Evolutionary conservation across 2,329 filamentous ascomycete species (phyloP).

Genomic region (Cordyceps cateniannulata): DNA sequence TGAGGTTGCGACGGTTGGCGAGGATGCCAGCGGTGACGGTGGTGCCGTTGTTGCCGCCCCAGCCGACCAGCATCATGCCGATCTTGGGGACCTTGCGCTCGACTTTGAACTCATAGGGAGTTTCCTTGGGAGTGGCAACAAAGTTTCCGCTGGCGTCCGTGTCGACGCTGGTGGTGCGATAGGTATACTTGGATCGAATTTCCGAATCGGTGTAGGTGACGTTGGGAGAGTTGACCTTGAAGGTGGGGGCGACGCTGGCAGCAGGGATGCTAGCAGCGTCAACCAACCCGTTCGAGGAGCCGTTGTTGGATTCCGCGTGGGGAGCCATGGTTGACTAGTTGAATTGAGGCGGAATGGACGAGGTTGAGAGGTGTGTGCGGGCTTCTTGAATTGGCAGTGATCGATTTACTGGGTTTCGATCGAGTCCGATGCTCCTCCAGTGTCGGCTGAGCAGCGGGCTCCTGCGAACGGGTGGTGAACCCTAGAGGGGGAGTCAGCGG

Average conservation of each 20-base stretch:
- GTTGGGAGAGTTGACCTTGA: slow-evolving; percentile 86
- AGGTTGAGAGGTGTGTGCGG: slow-evolving; percentile 17
- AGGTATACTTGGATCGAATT: slow-evolving; percentile 92
- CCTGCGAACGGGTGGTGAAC: slow-evolving; percentile 94
- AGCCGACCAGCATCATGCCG: slow-evolving; percentile 95
- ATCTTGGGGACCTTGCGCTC: slow-evolving; percentile 88
- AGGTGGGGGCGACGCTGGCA: slow-evolving; percentile 49
- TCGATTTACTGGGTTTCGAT: slow-evolving; percentile 49
- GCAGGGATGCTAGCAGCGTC: slow-evolving; percentile 34
- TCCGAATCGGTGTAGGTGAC: slow-evolving; percentile 82
- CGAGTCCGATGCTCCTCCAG: slow-evolving; percentile 73
- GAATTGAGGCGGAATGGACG: slow-evolving; percentile 14
- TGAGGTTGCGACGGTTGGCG: slow-evolving; percentile 79
- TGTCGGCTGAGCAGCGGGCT: slow-evolving; percentile 86
- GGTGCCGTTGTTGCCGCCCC: slow-evolving; percentile 96
- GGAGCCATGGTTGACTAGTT: slow-evolving; percentile 69
- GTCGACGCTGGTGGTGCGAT: slow-evolving; percentile 84
- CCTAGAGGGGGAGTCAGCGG: slow-evolving; percentile 38
- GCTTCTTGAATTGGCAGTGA: slow-evolving; percentile 19
- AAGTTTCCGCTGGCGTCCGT: slow-evolving; percentile 67
- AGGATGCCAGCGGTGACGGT: slow-evolving; percentile 96
- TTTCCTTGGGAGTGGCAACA: slow-evolving; percentile 80
- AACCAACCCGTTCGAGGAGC: slow-evolving; percentile 57
- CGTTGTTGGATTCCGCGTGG: slow-evolving; percentile 63
- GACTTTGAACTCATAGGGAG: slow-evolving; percentile 94